Conservation (phyloP, 306 rosid species). For the Dalbergia cochinchinensis region DNA sequence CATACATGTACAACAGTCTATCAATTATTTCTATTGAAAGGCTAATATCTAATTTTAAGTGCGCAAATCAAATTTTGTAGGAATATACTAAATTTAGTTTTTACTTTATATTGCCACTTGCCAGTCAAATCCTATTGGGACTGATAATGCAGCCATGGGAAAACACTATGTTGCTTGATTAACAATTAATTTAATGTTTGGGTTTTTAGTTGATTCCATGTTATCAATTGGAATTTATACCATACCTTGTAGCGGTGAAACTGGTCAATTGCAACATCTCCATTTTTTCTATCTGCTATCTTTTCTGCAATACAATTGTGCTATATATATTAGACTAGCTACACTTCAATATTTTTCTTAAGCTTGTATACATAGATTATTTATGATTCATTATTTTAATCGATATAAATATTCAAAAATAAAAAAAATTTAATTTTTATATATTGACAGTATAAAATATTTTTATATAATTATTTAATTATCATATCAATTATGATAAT, state of each 20-base stretch:
- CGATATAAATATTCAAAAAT: no score
- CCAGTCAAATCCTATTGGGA: not conserved
- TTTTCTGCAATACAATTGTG: slow-evolving; percentile 36
- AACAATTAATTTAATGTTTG: not conserved
- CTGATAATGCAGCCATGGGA: no score
- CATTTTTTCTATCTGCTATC: slow-evolving; percentile 49
- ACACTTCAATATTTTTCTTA: no score
- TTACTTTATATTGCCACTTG: not conserved
- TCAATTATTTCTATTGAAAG: not conserved
- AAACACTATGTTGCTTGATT: not conserved
- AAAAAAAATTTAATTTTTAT: no score
- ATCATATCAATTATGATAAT: no score
- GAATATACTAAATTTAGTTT: not conserved
- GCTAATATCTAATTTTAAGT: no score
- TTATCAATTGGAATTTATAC: not conserved
- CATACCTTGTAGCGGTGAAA: slow-evolving; percentile 56
- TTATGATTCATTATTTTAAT: no score
- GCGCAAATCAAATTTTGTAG: no score
- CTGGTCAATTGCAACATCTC: slow-evolving; percentile 47
- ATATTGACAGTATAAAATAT: no score
- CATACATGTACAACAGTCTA: not conserved
- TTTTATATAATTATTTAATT: no score
- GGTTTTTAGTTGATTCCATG: not conserved
- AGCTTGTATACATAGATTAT: no score
- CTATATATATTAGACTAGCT: no score